Evolutionary conservation across 345 rosid species (phyloP).

Genomic region (Psidium guajava): DNA sequence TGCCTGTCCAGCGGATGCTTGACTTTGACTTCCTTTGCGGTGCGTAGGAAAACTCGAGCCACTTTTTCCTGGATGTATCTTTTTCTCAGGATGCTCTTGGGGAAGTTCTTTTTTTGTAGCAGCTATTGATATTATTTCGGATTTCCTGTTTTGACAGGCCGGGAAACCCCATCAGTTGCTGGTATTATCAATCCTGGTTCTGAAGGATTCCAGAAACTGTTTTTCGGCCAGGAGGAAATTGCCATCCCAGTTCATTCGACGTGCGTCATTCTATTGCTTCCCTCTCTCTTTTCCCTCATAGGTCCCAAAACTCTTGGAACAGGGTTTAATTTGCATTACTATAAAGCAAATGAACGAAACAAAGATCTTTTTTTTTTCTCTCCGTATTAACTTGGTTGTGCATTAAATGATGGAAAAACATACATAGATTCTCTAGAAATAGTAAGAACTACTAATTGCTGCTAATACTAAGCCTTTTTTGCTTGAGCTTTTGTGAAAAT

Average conservation of each 20-base stretch:
- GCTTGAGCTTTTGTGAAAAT: not conserved
- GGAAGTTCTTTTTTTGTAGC: not conserved
- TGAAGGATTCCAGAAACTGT: conserved; percentile 95
- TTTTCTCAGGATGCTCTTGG: not conserved
- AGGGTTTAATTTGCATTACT: not conserved
- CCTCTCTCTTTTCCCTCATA: not conserved
- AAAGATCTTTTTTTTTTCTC: not conserved
- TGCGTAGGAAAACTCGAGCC: not conserved
- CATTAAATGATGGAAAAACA: not conserved
- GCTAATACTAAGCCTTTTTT: not conserved
- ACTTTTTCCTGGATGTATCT: not conserved
- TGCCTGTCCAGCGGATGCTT: conserved; percentile 97
- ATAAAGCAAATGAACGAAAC: not conserved
- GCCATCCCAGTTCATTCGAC: conserved; percentile 92
- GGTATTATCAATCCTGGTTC: conserved; percentile 91
- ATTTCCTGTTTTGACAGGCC: conserved; percentile 27
- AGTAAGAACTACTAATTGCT: not conserved
- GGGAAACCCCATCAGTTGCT: conserved; percentile 96
- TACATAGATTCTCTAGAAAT: not conserved
- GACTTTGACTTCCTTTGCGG: conserved; percentile 99
- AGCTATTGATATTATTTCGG: not conserved
- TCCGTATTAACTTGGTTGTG: not conserved
- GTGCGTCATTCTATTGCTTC: conserved; percentile 22
- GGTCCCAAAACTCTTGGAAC: not conserved
- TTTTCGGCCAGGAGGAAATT: conserved; percentile 96